Percentiles rank a stretch among this genome's conserved stretches.
These are phyloP conservation scores for Penicillium nucicola DNA, from an alignment of 495 filamentous ascomycete species.

Conservation along the genomic window DNA sequence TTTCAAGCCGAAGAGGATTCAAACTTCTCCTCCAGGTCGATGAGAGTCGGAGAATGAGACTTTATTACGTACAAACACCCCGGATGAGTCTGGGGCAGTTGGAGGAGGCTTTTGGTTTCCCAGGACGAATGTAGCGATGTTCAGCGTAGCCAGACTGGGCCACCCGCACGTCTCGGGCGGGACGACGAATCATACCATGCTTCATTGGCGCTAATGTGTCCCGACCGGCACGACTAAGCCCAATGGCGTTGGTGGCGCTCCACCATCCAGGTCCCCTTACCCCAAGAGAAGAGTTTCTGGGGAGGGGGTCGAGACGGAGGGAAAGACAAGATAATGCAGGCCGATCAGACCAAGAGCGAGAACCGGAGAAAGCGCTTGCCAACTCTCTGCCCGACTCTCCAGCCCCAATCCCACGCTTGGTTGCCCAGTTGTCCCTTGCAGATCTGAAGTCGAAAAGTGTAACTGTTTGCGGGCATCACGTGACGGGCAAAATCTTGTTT, in stretches of 20 bases:
- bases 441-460: no score
- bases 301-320: no score
- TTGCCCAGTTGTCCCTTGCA: no score
- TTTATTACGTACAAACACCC: neutral
- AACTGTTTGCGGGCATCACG: neutral
- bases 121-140: no score
- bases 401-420: no score
- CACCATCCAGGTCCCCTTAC: neutral
- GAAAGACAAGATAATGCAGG: no score
- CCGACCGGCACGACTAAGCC: slow-evolving; percentile 1
- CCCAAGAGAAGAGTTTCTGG: neutral
- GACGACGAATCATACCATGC: slow-evolving; percentile 6
- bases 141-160: neutral
- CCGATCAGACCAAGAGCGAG: no score
- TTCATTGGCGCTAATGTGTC: neutral
- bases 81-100: neutral
- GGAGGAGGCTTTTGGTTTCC: neutral
- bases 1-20: no score
- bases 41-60: neutral
- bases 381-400: no score
- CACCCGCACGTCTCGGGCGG: neutral
- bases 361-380: no score
- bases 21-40: no score
- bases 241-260: slow-evolving; percentile 12
- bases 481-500: neutral